Evolutionary conservation across 1,284 basidiomycete genomes (phyloP).

Genomic region (Pseudozyma tsukubaensis): DNA sequence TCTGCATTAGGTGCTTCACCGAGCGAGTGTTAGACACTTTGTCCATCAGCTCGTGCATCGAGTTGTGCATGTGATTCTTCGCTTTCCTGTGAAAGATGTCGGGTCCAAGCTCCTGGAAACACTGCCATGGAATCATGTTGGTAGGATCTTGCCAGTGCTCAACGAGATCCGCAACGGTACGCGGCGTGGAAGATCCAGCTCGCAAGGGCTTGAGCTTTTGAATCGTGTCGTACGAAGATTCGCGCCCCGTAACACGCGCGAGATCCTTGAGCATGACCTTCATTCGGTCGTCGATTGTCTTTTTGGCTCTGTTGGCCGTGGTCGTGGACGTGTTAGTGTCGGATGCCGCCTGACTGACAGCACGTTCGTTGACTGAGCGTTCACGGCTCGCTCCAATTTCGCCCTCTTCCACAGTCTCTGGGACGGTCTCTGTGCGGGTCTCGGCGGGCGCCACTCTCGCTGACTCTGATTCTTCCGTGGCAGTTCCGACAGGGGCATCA

Average conservation of each 20-base stretch:
- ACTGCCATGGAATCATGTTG: slow-evolving; percentile 40
- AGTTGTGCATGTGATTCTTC: slow-evolving; percentile 11
- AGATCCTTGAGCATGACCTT: slow-evolving; percentile 30
- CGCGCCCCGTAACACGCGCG: slow-evolving; percentile 12
- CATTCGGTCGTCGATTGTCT: slow-evolving; percentile 28
- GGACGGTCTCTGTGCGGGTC: neutral
- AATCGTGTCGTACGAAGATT: slow-evolving; percentile 32
- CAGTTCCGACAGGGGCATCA: too few relatives aligned
- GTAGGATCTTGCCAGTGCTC: slow-evolving; percentile 39
- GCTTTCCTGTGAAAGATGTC: slow-evolving; percentile 29
- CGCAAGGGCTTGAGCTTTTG: slow-evolving; percentile 23
- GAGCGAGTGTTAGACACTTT: slow-evolving; percentile 19
- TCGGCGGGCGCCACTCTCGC: too few relatives aligned
- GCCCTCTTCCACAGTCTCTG: neutral
- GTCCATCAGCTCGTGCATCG: slow-evolving; percentile 37
- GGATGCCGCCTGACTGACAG: slow-evolving; percentile 13
- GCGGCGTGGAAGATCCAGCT: slow-evolving; percentile 6
- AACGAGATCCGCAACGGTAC: slow-evolving; percentile 24
- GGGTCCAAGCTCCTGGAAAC: slow-evolving; percentile 29
- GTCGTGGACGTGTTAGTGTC: slow-evolving; percentile 1
- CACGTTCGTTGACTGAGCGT: neutral
- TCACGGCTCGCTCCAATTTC: neutral
- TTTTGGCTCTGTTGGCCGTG: slow-evolving; percentile 9
- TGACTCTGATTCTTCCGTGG: too few relatives aligned
- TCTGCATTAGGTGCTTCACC: slow-evolving; percentile 13